Evolutionary conservation across 2,329 filamentous ascomycete genomes (phyloP), one percentile per base, ranked within the genome.

Genomic region (Rutstroemia sp.): DNA sequence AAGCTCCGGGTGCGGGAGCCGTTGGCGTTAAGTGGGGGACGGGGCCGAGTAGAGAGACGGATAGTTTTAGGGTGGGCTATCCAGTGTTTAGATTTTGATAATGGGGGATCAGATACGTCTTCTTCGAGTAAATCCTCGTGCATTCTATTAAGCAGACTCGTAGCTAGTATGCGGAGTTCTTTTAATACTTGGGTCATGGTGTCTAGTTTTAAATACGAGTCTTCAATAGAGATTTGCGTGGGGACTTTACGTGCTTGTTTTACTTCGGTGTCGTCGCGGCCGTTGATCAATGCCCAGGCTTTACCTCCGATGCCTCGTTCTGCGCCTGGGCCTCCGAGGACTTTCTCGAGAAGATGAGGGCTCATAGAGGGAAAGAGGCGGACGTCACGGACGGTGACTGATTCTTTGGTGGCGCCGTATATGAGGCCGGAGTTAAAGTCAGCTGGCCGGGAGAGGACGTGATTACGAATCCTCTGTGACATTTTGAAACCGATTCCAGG

Each of bases 171-270:
- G n/a, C 75, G 71, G 42, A 96, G 75, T 71, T 95, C 86, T 60
- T 80, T 81, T 44, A 75, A 73, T 30, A 95, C 82, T 57, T 84
- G 78, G 1, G 81, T 70, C 51, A 86, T 68, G 0, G 78, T 83
- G 62, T 87, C 81, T 1, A 96, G 75, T 0, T 84, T 82, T 23
- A 82, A 79, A 69, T 95, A 97, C 16, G 90, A 94, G 71, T 97
- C 92, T 68, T 97, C 92, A 61, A 97, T 94, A 70, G 89, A 94
- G 68, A 97, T 95, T 70, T 96, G 92, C 1, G 83, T 84, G 0
- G 92, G 92, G 1, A 95, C 72, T 46, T 84, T 80, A 63, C 81
- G 82, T 2, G 84, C 87, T 60, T 84, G 78, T 50, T 84, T 83
- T 17, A 97, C 90, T 57, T 89, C 84, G 0, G 80, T 77, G 52